Conservation (phyloP, 768 basidiomycete genomes). For the Mrakia frigida region DNA sequence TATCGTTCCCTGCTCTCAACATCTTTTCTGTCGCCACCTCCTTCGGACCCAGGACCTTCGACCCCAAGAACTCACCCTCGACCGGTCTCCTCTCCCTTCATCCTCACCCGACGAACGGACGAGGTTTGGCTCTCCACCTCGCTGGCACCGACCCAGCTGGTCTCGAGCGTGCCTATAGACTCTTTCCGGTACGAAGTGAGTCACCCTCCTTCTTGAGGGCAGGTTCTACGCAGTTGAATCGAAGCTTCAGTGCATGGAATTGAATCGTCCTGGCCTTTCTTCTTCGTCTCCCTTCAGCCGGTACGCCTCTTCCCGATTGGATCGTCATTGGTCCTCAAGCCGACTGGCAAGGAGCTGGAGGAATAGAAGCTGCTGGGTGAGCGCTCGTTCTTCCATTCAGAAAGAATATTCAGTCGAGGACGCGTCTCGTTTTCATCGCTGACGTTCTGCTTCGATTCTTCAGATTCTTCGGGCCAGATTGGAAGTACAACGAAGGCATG, state of each 20-base stretch:
- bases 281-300: conserved; percentile 19
- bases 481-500: neutral
- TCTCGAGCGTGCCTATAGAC: conserved; percentile 61
- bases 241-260: too few species aligned
- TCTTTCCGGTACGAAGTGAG: conserved; percentile 84
- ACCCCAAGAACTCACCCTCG: conserved; percentile 7
- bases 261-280: neutral
- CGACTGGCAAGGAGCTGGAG: conserved; percentile 64
- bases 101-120: conserved; percentile 53
- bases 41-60: neutral
- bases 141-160: conserved; percentile 55
- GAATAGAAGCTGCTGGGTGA: conserved; percentile 71
- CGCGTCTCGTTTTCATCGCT: neutral
- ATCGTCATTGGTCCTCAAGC: conserved; percentile 55
- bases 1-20: neutral
- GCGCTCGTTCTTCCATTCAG: neutral
- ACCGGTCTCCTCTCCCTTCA: conserved; percentile 61
- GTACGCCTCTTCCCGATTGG: conserved; percentile 60
- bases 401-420: neutral
- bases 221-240: too few species aligned
- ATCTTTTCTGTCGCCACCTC: neutral
- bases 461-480: neutral
- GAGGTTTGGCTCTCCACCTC: conserved; percentile 54
- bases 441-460: neutral
- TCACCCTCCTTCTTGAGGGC: conserved; percentile 51